Percentiles rank a stretch among this genome's conserved stretches.
Evolutionary conservation across 805 yeast genomes (phyloP).

Genomic region (Sporopachydermia lactativora): DNA sequence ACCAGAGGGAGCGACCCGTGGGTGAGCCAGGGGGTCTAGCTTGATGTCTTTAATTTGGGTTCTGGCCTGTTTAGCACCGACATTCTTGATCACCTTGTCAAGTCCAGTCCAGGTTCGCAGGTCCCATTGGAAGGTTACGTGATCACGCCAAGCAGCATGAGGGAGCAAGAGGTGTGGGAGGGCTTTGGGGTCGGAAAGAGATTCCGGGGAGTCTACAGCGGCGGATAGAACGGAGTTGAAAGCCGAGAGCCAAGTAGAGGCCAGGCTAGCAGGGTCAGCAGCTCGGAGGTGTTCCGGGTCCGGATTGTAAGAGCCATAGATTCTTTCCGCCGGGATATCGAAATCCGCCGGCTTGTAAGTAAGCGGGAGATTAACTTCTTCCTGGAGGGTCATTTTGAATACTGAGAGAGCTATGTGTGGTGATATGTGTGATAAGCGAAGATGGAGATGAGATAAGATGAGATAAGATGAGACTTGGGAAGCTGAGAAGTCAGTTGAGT

Average conservation of each 20-base stretch:
- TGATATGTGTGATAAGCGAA: too few relatives aligned
- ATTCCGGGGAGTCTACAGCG: constrained; percentile 5
- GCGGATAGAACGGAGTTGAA: constrained; percentile 16
- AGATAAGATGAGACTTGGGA: too few relatives aligned
- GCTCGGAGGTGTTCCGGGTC: constrained; percentile 16
- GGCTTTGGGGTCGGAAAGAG: constrained; percentile 5
- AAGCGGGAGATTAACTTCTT: constrained; percentile 17
- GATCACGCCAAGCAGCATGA: constrained; percentile 25
- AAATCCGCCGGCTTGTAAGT: constrained; percentile 13
- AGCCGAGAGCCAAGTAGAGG: constrained; percentile 19
- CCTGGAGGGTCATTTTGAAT: constrained; percentile 1
- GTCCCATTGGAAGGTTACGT: constrained; percentile 21
- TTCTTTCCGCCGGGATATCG: constrained; percentile 16
- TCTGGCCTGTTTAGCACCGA: constrained; percentile 9
- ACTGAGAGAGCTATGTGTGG: too few relatives aligned
- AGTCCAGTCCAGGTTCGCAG: constrained; percentile 21
- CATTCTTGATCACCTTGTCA: constrained; percentile 14
- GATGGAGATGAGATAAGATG: too few relatives aligned
- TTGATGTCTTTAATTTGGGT: constrained; percentile 17
- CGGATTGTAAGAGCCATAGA: constrained; percentile 18
- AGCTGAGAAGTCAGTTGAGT: too few relatives aligned
- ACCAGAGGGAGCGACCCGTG: constrained; percentile 18
- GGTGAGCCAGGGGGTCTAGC: constrained; percentile 19
- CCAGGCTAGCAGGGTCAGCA: constrained; percentile 14
- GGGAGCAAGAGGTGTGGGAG: constrained; percentile 16